These are phyloP conservation scores for Saccharomycopsis malanga DNA, from an alignment of 805 yeast genomes.

Conservation along the genomic window DNA sequence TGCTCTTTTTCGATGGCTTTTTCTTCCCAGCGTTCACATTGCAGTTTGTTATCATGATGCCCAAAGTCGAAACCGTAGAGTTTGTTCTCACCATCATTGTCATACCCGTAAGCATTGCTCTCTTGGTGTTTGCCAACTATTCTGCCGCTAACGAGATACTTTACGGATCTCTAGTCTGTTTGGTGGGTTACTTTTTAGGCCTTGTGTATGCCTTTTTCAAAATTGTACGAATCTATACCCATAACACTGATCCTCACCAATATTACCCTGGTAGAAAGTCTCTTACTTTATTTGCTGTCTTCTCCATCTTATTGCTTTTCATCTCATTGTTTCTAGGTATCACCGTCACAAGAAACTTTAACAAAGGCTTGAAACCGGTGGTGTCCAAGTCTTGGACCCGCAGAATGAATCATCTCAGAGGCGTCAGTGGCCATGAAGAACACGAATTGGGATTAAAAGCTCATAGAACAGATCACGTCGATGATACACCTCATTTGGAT, in stretches of 20 bases:
- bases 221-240: constrained; percentile 33
- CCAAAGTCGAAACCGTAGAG: constrained; percentile 30
- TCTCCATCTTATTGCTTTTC: constrained; percentile 29
- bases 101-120: constrained; percentile 28
- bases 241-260: constrained; percentile 29
- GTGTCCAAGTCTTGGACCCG: constrained; percentile 11
- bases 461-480: background rate
- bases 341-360: constrained; percentile 13
- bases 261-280: constrained; percentile 38
- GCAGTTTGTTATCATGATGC: constrained; percentile 37
- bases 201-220: constrained; percentile 35
- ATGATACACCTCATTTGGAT: background rate
- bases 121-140: constrained; percentile 31
- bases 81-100: constrained; percentile 35
- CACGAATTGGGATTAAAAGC: background rate
- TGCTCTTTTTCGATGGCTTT: constrained; percentile 30
- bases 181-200: constrained; percentile 29
- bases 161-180: constrained; percentile 25
- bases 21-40: constrained; percentile 37
- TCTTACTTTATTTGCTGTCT: constrained; percentile 32
- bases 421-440: background rate
- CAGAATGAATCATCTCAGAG: background rate
- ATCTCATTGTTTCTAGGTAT: constrained; percentile 9
- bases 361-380: constrained; percentile 20
- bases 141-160: constrained; percentile 30